These are phyloP conservation scores for Colletotrichum sp. DNA, from an alignment of 2,329 filamentous ascomycete genomes.

Conservation along the genomic window DNA sequence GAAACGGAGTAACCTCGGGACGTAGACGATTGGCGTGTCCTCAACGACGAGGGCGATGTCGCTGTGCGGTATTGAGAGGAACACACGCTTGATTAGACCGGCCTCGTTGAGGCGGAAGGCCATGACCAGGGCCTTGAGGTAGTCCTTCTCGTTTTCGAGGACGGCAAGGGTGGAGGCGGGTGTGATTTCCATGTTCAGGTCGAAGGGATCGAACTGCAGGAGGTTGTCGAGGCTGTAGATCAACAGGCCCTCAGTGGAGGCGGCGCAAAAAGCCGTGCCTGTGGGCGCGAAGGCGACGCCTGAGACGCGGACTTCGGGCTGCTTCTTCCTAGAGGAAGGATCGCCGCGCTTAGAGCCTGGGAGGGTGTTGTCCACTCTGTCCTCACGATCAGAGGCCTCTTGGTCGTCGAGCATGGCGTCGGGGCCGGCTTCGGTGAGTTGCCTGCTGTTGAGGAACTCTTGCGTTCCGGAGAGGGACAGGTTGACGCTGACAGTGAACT, in stretches of 20 bases:
- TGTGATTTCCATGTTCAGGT: slow-evolving; percentile 93
- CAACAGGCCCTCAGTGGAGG: slow-evolving; percentile 90
- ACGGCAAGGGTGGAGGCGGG: slow-evolving; percentile 80
- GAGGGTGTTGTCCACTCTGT: slow-evolving; percentile 77
- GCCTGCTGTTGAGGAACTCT: slow-evolving; percentile 92
- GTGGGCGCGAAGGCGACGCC: slow-evolving; percentile 88
- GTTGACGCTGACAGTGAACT: slow-evolving; percentile 95
- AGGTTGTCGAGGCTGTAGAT: slow-evolving; percentile 90
- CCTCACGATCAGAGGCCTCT: slow-evolving; percentile 88
- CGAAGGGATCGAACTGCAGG: slow-evolving; percentile 92
- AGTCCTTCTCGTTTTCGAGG: slow-evolving; percentile 73
- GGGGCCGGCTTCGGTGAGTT: slow-evolving; percentile 90
- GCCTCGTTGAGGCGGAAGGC: slow-evolving; percentile 93
- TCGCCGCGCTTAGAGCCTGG: slow-evolving; percentile 91
- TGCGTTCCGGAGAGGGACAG: slow-evolving; percentile 95
- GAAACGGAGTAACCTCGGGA: slow-evolving; percentile 83
- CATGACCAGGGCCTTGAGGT: slow-evolving; percentile 94
- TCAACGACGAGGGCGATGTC: slow-evolving; percentile 81
- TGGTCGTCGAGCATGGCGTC: slow-evolving; percentile 83
- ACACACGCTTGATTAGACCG: slow-evolving; percentile 81
- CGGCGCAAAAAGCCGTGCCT: slow-evolving; percentile 90
- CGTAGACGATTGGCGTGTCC: slow-evolving; percentile 83
- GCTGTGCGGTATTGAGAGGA: slow-evolving; percentile 77
- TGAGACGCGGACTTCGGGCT: slow-evolving; percentile 84
- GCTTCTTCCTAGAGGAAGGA: slow-evolving; percentile 75